Base-by-base conservation (phyloP, 116 monocot species). In the Dioscorea cayenensis region DNA sequence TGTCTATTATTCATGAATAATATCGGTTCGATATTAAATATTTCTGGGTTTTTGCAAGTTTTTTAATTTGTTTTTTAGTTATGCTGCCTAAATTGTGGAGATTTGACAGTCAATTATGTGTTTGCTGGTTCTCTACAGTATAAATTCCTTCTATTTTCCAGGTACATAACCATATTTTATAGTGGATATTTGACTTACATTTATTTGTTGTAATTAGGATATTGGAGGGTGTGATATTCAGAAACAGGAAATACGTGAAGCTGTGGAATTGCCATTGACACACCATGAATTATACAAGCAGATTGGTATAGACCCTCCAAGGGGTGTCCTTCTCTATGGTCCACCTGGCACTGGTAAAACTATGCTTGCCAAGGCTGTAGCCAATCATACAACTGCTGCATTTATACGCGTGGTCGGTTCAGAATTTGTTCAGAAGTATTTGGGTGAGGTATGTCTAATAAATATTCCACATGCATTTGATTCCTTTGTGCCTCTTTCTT, bases 271-370 rank as follows among this genome's bases (percentile, higher is more conserved):
- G 48, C 99, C 99, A 18, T 76, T 99, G 81, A 94, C 99, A 20
- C 99, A 99, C 76, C 91, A 99, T 73, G 94, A 93, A 13, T 77
- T 99, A 19, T 99, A 99, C 91, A 99, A 99, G 72, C 99, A 99
- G 68, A 99, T 99, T 70, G 99, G 99, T 72, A 99, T 99, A 58
- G 94, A 99, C 78, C 99, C 99, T 29, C 99, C 99, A 66, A 82
- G 91, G 82, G 99, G 99, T 71, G 99, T 99, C 38, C 91, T 99
- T 73, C 83, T 99, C 6, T 99, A 99, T 80, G 99, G 99, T 0
- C 99, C 99, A n/a, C 99, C 99, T 68, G 99, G 99, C 35, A 99
- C 99, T 27, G 99, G 99, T 23, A 99, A 99, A 77, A 99, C 99
- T 36, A 99, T 99, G 99, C 99, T 99, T 78, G 99, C 99, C 36